Conservation (phyloP, 768 basidiomycete genomes). For the Mrakia gelida region DNA sequence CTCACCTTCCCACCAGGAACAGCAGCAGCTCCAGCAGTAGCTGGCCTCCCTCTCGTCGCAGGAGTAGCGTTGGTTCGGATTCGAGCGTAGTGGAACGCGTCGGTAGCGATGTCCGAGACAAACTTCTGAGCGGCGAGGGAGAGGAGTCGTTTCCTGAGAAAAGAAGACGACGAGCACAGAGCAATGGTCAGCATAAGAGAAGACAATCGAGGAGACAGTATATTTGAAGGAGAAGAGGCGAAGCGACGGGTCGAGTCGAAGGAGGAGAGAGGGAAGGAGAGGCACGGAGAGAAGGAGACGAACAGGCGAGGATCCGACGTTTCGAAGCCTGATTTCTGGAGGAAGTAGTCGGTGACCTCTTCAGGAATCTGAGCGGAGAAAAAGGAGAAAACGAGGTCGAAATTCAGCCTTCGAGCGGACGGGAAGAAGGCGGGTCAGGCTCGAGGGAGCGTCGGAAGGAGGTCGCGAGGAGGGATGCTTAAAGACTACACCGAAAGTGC, state of each 20-base stretch:
- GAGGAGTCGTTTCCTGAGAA: conserved; percentile 76
- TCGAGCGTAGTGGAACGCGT: conserved; percentile 96
- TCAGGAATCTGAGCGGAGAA: conserved; percentile 70
- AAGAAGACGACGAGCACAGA: not conserved
- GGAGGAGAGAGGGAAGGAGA: conserved; percentile 7
- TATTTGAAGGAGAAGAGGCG: not conserved
- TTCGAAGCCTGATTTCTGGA: conserved; percentile 92
- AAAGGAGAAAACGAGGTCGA: not conserved
- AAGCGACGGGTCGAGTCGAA: not conserved
- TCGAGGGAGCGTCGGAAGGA: not conserved
- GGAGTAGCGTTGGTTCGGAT: conserved; percentile 78
- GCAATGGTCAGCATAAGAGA: not conserved
- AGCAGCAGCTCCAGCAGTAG: conserved; percentile 56
- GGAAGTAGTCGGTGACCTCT: conserved; percentile 95
- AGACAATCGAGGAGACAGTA: too few species aligned
- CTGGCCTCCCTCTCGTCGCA: conserved; percentile 49
- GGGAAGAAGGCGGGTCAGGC: not conserved
- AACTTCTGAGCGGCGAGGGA: conserved; percentile 97
- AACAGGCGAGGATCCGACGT: conserved; percentile 90
- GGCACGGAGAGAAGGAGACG: conserved; percentile 40
- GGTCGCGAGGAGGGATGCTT: not conserved
- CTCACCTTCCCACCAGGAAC: conserved; percentile 24
- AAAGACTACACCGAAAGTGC: too few species aligned
- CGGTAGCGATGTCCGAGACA: conserved; percentile 90
- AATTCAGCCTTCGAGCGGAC: not conserved